These are phyloP conservation scores for Malus hybrid DNA, from an alignment of 331 rosid species.

Conservation along the genomic window DNA sequence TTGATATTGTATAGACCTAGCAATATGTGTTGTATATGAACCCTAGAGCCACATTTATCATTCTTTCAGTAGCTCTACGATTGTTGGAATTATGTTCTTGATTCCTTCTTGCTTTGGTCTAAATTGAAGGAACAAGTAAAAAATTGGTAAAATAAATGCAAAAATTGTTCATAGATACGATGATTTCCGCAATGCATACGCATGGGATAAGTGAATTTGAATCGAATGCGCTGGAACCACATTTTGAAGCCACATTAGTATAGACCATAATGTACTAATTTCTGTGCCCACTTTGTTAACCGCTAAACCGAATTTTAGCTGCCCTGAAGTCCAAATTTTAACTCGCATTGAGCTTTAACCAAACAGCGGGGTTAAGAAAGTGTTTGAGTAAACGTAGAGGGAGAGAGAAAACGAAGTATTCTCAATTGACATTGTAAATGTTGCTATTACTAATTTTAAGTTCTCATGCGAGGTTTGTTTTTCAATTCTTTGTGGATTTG, in stretches of 20 bases:
- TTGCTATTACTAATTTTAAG: neutral
- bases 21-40: neutral
- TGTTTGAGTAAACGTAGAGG: neutral
- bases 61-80: neutral
- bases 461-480: neutral
- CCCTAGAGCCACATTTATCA: neutral
- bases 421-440: neutral
- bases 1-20: neutral
- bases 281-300: neutral
- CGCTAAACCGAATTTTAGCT: neutral
- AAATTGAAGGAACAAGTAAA: neutral
- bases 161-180: neutral
- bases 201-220: neutral
- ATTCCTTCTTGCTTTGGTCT: neutral
- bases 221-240: neutral
- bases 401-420: neutral
- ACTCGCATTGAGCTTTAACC: neutral
- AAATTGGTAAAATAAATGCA: neutral
- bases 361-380: neutral
- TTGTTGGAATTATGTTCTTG: neutral
- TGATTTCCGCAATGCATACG: neutral
- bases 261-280: neutral
- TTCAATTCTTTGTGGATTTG: constrained; percentile 17
- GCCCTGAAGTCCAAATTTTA: too few relatives aligned
- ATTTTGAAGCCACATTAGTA: neutral